Percentiles rank a stretch among this genome's conserved stretches.
Evolutionary conservation across 2,329 filamentous ascomycete species (phyloP).

Genomic region (Aspergillus ochraceus): DNA sequence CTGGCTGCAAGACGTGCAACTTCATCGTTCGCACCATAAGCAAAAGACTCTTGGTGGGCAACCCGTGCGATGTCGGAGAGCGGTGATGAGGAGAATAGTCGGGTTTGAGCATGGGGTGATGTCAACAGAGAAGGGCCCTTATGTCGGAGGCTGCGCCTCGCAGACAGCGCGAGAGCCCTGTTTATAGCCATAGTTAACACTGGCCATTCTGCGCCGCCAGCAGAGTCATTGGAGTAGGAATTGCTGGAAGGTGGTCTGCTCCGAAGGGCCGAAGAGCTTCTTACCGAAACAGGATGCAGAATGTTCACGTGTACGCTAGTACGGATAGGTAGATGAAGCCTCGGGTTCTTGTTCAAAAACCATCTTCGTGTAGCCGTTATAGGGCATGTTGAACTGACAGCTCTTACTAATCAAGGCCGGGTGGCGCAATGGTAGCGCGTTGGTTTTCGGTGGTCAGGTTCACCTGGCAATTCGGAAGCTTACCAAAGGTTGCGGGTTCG

Average conservation of each 20-base stretch:
- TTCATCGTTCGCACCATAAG: conserved; percentile 68
- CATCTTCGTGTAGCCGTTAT: no score
- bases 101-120: conserved; percentile 4
- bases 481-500: neutral
- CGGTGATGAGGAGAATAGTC: conserved; percentile 22
- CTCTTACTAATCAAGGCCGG: neutral
- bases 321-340: neutral
- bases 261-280: neutral
- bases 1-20: conserved; percentile 76
- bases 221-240: neutral
- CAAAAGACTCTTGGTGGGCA: conserved; percentile 46
- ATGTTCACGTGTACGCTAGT: conserved; percentile 6
- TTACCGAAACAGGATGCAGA: conserved; percentile 1
- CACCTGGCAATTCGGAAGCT: neutral
- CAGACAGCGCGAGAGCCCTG: conserved; percentile 13
- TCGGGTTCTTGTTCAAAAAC: no score
- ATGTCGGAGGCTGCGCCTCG: conserved; percentile 8
- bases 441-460: neutral
- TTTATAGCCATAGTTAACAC: conserved; percentile 21
- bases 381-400: no score
- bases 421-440: neutral
- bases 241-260: neutral
- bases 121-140: neutral
- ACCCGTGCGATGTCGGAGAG: conserved; percentile 4
- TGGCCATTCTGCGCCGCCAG: conserved; percentile 20